These are phyloP conservation scores for Lactarius evosmus DNA, from an alignment of 768 basidiomycete genomes.

Conservation along the genomic window DNA sequence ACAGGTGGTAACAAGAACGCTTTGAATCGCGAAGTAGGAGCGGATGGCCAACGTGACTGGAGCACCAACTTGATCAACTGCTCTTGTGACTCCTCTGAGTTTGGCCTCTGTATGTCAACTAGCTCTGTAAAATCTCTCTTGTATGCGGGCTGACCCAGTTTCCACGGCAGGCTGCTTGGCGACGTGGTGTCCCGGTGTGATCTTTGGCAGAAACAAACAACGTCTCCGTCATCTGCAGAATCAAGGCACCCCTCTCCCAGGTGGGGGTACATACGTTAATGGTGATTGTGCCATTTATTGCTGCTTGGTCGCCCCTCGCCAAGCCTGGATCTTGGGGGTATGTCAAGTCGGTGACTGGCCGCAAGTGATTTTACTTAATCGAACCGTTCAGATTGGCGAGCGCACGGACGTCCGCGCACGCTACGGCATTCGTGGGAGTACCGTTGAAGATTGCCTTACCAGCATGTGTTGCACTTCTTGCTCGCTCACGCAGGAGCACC, in stretches of 20 bases:
- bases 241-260: conserved; percentile 40
- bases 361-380: conserved; percentile 26
- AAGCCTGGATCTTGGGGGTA: conserved; percentile 45
- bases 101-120: conserved; percentile 31
- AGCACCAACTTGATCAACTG: conserved; percentile 32
- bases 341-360: conserved; percentile 1
- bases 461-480: conserved; percentile 47
- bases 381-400: conserved; percentile 34
- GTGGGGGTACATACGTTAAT: conserved; percentile 36
- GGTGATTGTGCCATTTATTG: conserved; percentile 41
- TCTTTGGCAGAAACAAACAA: conserved; percentile 41
- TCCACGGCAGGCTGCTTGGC: conserved; percentile 36
- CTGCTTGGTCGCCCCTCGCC: conserved; percentile 34
- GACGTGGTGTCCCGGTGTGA: conserved; percentile 43
- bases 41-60: conserved; percentile 36
- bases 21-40: conserved; percentile 30
- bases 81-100: conserved; percentile 27
- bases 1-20: conserved; percentile 27
- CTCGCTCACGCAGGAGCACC: conserved; percentile 46
- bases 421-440: conserved; percentile 47
- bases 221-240: conserved; percentile 41
- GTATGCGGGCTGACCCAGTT: background rate
- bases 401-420: conserved; percentile 43
- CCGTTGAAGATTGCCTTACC: conserved; percentile 41
- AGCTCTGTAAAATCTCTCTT: background rate